Evolutionary conservation across 768 basidiomycete species (phyloP).

Genomic region (Podaxis mareebaensis): DNA sequence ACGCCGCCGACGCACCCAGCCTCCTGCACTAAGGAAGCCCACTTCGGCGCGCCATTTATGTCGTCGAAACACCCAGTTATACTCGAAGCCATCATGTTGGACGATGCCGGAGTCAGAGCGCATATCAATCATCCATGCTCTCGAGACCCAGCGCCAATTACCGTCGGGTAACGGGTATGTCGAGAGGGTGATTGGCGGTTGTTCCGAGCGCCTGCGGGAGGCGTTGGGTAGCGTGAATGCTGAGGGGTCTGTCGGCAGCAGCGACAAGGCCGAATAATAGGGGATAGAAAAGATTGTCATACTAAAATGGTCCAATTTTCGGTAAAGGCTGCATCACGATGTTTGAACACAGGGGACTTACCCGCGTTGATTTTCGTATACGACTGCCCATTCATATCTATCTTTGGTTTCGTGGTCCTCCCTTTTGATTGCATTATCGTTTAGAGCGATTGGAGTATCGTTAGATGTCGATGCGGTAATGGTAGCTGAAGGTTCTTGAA

Average conservation of each 20-base stretch:
- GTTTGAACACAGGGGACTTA: constrained; percentile 30
- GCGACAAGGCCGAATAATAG: constrained; percentile 67
- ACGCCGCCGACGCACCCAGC: constrained; percentile 76
- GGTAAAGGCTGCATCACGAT: neutral
- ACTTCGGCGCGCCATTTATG: constrained; percentile 66
- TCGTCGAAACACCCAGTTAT: constrained; percentile 75
- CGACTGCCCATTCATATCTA: constrained; percentile 71
- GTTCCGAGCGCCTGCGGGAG: constrained; percentile 39
- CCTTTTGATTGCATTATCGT: constrained; percentile 24
- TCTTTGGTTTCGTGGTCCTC: constrained; percentile 39
- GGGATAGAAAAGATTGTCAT: constrained; percentile 71
- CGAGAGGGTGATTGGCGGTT: constrained; percentile 56
- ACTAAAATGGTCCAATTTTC: constrained; percentile 26
- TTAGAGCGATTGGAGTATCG: constrained; percentile 32
- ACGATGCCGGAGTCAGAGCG: constrained; percentile 72
- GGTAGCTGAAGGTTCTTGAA: neutral
- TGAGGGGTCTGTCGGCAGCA: constrained; percentile 72
- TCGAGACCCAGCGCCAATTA: constrained; percentile 80
- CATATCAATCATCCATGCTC: constrained; percentile 89
- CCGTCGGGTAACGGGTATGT: constrained; percentile 79
- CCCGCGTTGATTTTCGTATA: constrained; percentile 88
- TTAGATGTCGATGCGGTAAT: neutral
- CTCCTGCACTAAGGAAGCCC: constrained; percentile 61
- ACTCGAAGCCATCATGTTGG: constrained; percentile 84
- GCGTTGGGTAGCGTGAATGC: constrained; percentile 66